phyloP scores from a whole-genome alignment of 345 rosid species.

The Luvunga scandens region DNA sequence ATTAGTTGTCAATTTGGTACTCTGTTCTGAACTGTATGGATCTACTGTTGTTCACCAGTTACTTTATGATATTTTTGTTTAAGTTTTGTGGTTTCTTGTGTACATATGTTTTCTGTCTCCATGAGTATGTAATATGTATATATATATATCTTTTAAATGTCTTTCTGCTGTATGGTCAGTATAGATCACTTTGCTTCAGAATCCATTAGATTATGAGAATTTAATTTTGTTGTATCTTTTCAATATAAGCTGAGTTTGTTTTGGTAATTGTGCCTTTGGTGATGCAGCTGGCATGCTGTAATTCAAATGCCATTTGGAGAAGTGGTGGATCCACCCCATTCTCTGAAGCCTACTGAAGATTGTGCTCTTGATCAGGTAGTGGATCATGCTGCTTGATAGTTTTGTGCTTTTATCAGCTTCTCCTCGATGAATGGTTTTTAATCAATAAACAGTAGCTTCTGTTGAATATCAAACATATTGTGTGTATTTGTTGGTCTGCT shows the following conservation, averaged over 20 bases:
- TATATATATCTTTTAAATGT: not conserved
- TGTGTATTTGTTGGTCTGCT: not conserved
- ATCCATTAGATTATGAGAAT: not conserved
- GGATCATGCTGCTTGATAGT: slow-evolving; percentile 9
- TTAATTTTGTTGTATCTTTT: not conserved
- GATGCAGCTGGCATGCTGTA: slow-evolving; percentile 71
- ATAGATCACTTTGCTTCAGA: not conserved
- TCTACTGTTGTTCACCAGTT: not conserved
- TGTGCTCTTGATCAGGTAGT: slow-evolving; percentile 61
- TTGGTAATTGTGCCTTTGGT: slow-evolving; percentile 11
- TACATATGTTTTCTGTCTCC: not conserved
- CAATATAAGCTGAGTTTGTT: not conserved
- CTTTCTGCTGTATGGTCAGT: not conserved
- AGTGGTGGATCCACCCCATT: slow-evolving; percentile 69
- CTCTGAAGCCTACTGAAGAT: slow-evolving; percentile 63
- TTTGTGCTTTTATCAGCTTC: slow-evolving; percentile 7
- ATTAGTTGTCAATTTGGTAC: not conserved
- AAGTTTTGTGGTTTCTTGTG: not conserved
- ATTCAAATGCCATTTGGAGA: slow-evolving; percentile 71
- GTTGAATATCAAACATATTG: not conserved
- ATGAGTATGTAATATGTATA: not conserved
- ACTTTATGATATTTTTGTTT: not conserved
- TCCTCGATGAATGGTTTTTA: not conserved
- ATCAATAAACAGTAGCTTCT: not conserved
- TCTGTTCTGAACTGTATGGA: not conserved